Base-by-base conservation (phyloP, 352 stramenopile genomes). In the Globisporangium splendens region DNA sequence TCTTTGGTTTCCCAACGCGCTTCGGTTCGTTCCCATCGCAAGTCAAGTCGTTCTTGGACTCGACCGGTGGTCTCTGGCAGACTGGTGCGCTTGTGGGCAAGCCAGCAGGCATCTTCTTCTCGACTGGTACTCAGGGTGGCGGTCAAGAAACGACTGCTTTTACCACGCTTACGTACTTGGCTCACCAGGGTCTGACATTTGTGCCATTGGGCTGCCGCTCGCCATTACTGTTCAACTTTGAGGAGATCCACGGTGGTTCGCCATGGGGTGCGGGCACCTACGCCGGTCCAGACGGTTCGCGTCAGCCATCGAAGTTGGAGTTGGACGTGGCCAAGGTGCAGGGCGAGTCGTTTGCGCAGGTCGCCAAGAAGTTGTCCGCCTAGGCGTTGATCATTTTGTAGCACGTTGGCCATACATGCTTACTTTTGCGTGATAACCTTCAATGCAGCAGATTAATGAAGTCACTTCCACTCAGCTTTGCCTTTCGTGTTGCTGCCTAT, bases 1-100 rank as follows among this genome's bases (percentile, higher is more conserved):
- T 96, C 28, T 97, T 96, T 56, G 89, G 89, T 44, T 64, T 96
- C 54, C 77, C 80, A n/a, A 95, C 86, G 38, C 80, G 89, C 24
- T 97, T 90, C 62, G 88, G 88, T 62, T 82, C 82, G 57, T 49
- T 78, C n/a, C 61, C 70, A 10, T 69, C 86, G 14, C 86, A 96
- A 73, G 71, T 93, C 35, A 92, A 93, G 73, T 62, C 73, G 28
- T 80, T 93, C 57, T 83, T 90, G 39, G 86, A 96, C 68, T 58
- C 65, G 10, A 88, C 69, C 18, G 84, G 86, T n/a, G 57, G 59
- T 15, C 65, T 92, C 11, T 95, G 83, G 83, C 55, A 75, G 44
- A 75, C 52, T 33, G 84, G 86, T 24, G 70, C 67, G 14, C 55
- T 94, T 11, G 62, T 83, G 0, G 81, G 83, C 50, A 96, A 95